Conservation (phyloP, 2,329 filamentous ascomycete genomes). For the Fusarium pilosicola region DNA sequence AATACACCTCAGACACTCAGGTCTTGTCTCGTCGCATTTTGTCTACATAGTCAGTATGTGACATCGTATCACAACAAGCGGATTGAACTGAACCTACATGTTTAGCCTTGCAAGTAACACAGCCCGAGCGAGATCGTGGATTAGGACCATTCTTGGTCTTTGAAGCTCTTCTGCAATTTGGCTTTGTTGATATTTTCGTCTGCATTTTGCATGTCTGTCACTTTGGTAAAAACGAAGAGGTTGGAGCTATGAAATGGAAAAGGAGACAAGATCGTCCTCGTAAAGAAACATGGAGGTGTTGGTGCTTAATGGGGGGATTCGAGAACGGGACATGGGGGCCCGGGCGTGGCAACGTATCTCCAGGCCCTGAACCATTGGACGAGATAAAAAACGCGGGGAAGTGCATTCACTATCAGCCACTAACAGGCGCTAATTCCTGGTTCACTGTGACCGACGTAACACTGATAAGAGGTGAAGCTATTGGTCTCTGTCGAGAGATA, state of each 20-base stretch:
- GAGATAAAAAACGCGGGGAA: constrained; percentile 40
- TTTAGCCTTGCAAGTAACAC: constrained; percentile 47
- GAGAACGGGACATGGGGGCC: neutral
- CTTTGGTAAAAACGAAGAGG: neutral
- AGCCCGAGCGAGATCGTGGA: constrained; percentile 45
- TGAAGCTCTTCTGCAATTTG: constrained; percentile 10
- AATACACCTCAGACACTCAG: constrained; percentile 42
- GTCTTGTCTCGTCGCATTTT: constrained; percentile 47
- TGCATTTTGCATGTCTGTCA: neutral
- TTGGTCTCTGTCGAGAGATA: neutral
- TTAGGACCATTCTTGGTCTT: constrained; percentile 31
- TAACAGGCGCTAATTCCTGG: constrained; percentile 7
- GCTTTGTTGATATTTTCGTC: constrained; percentile 22
- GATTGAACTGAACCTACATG: constrained; percentile 21
- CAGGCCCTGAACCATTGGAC: constrained; percentile 5
- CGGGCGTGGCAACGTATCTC: constrained; percentile 22
- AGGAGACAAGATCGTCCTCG: constrained; percentile 8
- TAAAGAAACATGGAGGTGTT: neutral
- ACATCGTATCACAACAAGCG: neutral
- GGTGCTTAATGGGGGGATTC: neutral
- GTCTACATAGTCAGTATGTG: constrained; percentile 20
- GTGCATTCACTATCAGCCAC: constrained; percentile 37
- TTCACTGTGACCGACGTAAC: neutral
- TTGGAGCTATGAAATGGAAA: neutral
- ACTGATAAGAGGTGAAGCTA: constrained; percentile 25